Conservation (phyloP, 1,284 basidiomycete genomes). For the Porodaedalea pini region DNA sequence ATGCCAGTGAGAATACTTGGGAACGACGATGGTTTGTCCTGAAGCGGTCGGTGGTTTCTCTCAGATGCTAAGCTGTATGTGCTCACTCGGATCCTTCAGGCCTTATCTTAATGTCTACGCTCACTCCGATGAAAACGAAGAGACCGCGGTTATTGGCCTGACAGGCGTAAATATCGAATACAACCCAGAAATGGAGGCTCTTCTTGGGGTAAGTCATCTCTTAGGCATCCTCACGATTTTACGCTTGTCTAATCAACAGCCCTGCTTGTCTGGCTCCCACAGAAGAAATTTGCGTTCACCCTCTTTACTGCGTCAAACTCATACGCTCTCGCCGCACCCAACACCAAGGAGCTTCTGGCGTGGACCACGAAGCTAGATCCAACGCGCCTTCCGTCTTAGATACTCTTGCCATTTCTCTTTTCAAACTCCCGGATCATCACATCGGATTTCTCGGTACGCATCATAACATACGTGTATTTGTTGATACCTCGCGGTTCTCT, state of each 20-base stretch:
- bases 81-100: slow-evolving; percentile 37
- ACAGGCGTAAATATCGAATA: slow-evolving; percentile 81
- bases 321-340: slow-evolving; percentile 80
- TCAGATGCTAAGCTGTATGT: not conserved
- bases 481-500: slow-evolving; percentile 3
- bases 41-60: slow-evolving; percentile 55
- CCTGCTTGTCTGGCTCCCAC: slow-evolving; percentile 19
- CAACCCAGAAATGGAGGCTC: slow-evolving; percentile 80
- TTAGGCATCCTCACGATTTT: slow-evolving; percentile 14
- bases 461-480: slow-evolving; percentile 4
- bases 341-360: slow-evolving; percentile 73
- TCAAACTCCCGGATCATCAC: not conserved
- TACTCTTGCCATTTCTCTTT: not conserved
- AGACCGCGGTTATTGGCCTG: slow-evolving; percentile 82
- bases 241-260: slow-evolving; percentile 10
- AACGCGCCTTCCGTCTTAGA: slow-evolving; percentile 45
- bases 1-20: slow-evolving; percentile 81
- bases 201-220: slow-evolving; percentile 70
- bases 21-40: slow-evolving; percentile 84
- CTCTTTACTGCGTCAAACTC: slow-evolving; percentile 89
- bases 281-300: slow-evolving; percentile 85
- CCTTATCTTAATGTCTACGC: slow-evolving; percentile 90
- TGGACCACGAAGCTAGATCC: slow-evolving; percentile 84
- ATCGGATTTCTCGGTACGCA: slow-evolving; percentile 1
- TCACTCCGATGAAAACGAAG: slow-evolving; percentile 78